phyloP scores from a whole-genome alignment of 257 asterid genomes.

The Striga asiatica region DNA sequence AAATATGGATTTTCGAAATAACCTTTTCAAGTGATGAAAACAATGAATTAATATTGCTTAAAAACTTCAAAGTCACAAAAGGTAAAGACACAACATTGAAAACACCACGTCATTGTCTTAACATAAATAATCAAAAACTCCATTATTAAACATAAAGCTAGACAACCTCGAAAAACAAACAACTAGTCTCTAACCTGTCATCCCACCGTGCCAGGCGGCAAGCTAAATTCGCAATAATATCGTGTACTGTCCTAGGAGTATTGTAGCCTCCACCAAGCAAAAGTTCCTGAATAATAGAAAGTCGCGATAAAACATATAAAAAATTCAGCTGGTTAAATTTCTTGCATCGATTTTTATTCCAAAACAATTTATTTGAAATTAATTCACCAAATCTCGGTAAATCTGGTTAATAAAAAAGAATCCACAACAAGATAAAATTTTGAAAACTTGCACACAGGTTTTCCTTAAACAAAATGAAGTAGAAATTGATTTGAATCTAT shows the following conservation, averaged over 20 bases:
- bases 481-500: too few relatives aligned
- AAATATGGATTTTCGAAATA: conserved; percentile 39
- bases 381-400: too few relatives aligned
- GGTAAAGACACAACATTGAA: not conserved
- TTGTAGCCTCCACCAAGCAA: conserved; percentile 40
- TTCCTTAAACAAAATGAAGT: too few relatives aligned
- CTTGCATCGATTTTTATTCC: too few relatives aligned
- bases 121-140: not conserved
- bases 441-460: too few relatives aligned
- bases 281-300: too few relatives aligned
- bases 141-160: not conserved
- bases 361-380: too few relatives aligned
- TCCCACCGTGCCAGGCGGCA: conserved; percentile 47
- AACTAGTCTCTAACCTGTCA: conserved; percentile 23
- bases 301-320: too few relatives aligned
- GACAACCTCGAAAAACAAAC: not conserved
- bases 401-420: too few relatives aligned
- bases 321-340: too few relatives aligned
- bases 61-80: not conserved
- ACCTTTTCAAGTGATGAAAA: conserved; percentile 15
- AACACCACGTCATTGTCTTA: not conserved
- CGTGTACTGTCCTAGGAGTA: conserved; percentile 33
- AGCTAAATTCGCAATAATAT: conserved; percentile 36
- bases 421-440: too few relatives aligned
- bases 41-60: too few relatives aligned